phyloP scores from a whole-genome alignment of 441 rosid species.

The Erodium trifolium region DNA sequence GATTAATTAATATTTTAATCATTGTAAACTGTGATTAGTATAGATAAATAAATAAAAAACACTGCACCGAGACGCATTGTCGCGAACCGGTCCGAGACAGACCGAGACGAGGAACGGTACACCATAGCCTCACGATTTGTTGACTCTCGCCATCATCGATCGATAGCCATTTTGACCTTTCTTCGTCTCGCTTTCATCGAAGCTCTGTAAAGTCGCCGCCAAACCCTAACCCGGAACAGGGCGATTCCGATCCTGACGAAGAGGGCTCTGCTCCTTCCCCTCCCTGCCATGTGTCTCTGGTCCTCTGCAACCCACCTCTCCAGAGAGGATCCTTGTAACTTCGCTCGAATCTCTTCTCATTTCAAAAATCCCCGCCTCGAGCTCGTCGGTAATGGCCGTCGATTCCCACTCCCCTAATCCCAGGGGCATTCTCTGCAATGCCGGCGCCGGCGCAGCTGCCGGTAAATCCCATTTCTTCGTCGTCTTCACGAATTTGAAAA shows the following conservation, averaged over 20 bases:
- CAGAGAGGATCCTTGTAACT: neutral
- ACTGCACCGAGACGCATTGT: too few species aligned
- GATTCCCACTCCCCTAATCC: neutral
- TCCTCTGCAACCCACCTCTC: neutral
- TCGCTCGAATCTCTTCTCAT: neutral
- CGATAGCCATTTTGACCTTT: neutral
- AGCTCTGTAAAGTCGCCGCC: too few species aligned
- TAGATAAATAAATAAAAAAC: too few species aligned
- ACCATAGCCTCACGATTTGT: neutral
- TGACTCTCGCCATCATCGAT: neutral
- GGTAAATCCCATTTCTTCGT: neutral
- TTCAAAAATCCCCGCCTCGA: too few species aligned
- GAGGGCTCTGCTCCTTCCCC: too few species aligned
- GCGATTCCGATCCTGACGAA: too few species aligned
- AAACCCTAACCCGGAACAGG: neutral
- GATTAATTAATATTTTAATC: too few species aligned
- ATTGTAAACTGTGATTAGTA: too few species aligned
- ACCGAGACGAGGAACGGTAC: too few species aligned
- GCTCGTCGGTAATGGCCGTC: neutral
- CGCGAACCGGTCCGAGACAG: too few species aligned
- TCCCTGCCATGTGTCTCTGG: slow-evolving; percentile 1
- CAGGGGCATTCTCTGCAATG: slow-evolving; percentile 3
- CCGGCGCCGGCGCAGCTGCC: slow-evolving; percentile 5
- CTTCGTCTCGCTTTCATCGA: neutral
- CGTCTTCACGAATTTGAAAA: too few species aligned